Evolutionary conservation across 1,284 basidiomycete species (phyloP).

Genomic region (Sanghuangporus sanghuang): DNA sequence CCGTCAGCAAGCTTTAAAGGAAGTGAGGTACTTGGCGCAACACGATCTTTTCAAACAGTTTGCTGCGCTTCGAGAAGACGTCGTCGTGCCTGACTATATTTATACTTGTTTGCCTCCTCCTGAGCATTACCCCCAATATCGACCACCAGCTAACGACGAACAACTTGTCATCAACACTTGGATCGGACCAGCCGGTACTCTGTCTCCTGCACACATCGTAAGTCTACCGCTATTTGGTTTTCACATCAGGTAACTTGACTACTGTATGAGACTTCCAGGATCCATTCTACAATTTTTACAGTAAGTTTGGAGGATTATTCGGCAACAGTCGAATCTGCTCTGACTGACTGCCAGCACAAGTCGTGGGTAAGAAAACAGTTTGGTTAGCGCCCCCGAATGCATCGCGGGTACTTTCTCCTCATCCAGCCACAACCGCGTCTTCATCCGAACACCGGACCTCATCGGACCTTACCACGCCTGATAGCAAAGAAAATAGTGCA

Average conservation of each 20-base stretch:
- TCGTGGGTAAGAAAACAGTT: constrained; percentile 85
- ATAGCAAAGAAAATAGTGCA: constrained; percentile 30
- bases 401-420: constrained; percentile 41
- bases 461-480: neutral
- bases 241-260: neutral
- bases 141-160: constrained; percentile 63
- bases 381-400: constrained; percentile 81
- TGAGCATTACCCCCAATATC: constrained; percentile 46
- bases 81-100: constrained; percentile 82
- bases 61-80: constrained; percentile 69
- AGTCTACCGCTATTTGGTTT: constrained; percentile 28
- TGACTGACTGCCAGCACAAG: constrained; percentile 56
- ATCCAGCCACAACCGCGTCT: constrained; percentile 10
- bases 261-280: constrained; percentile 50
- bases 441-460: neutral
- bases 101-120: constrained; percentile 60
- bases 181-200: constrained; percentile 75
- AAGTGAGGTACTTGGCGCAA: constrained; percentile 83
- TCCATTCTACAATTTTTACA: constrained; percentile 89
- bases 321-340: neutral
- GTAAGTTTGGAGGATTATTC: constrained; percentile 35
- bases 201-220: constrained; percentile 91
- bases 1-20: constrained; percentile 4
- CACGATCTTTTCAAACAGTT: constrained; percentile 85
- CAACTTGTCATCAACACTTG: constrained; percentile 79